phyloP scores from a whole-genome alignment of 768 basidiomycete species.

The Multifurca ochricompacta region DNA sequence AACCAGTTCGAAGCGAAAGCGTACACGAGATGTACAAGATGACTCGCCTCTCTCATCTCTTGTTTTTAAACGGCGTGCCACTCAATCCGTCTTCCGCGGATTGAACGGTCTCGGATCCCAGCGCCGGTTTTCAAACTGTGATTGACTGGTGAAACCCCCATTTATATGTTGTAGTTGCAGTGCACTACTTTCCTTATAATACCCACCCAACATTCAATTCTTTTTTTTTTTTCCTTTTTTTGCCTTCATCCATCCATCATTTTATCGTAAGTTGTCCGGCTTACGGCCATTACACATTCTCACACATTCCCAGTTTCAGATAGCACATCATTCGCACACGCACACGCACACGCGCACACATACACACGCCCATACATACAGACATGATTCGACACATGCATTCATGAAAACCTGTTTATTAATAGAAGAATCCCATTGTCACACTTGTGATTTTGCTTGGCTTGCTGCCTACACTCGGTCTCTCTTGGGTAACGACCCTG shows the following conservation, averaged over 20 bases:
- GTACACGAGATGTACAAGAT: slow-evolving; percentile 21
- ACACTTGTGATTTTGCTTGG: slow-evolving; percentile 5
- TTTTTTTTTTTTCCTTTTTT: too few relatives aligned
- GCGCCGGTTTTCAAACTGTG: slow-evolving; percentile 11
- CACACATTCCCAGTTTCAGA: slow-evolving; percentile 1
- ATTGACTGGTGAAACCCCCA: neutral
- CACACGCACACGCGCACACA: neutral
- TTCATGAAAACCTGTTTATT: slow-evolving; percentile 18
- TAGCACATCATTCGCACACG: slow-evolving; percentile 2
- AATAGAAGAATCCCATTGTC: slow-evolving; percentile 17
- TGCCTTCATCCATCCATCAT: too few relatives aligned
- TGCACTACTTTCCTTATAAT: slow-evolving; percentile 1
- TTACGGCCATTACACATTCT: neutral
- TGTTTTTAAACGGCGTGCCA: slow-evolving; percentile 11
- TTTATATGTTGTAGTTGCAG: slow-evolving; percentile 9
- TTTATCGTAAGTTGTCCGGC: slow-evolving; percentile 12
- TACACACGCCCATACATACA: slow-evolving; percentile 14
- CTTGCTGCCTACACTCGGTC: neutral
- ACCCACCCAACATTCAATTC: neutral
- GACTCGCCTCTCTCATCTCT: neutral
- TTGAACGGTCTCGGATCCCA: slow-evolving; percentile 11
- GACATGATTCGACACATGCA: slow-evolving; percentile 16
- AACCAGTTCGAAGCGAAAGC: slow-evolving; percentile 47
- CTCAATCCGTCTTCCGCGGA: slow-evolving; percentile 10
- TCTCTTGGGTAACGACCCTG: neutral